These are phyloP conservation scores for Pseudogymnoascus sp. DNA, from an alignment of 2,329 filamentous ascomycete species.

Conservation along the genomic window DNA sequence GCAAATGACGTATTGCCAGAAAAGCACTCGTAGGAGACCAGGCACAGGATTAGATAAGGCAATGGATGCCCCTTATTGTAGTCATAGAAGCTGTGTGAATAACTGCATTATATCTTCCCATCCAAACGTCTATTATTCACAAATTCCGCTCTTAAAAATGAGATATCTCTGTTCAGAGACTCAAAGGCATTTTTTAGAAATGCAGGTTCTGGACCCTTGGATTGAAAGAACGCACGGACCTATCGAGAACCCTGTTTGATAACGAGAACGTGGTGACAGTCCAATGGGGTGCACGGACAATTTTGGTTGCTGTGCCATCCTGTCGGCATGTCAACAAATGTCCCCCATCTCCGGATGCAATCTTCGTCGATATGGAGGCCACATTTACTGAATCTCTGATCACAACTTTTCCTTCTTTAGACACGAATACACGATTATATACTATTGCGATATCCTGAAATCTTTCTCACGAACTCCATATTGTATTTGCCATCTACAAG, in stretches of 20 bases:
- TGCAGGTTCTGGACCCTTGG: neutral
- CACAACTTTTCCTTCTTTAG: neutral
- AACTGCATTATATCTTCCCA: neutral
- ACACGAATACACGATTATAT: conserved; percentile 1
- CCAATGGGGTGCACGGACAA: neutral
- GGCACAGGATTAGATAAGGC: neutral
- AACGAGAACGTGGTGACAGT: neutral
- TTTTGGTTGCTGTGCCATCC: conserved; percentile 6
- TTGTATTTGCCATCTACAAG: neutral
- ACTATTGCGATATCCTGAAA: neutral
- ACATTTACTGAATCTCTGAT: neutral
- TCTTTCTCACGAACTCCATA: neutral
- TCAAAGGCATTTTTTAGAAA: neutral
- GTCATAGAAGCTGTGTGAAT: neutral
- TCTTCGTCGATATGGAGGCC: neutral
- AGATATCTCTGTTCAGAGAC: neutral
- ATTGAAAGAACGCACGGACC: neutral
- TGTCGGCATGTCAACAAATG: conserved; percentile 2
- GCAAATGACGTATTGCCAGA: neutral
- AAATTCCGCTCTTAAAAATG: neutral
- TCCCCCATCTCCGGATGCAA: neutral
- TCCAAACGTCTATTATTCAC: neutral
- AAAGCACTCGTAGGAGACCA: neutral
- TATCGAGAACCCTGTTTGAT: neutral
- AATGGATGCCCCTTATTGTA: neutral